Evolutionary conservation across 108 stramenopile species (phyloP).

Genomic region (Nitzschia palea): DNA sequence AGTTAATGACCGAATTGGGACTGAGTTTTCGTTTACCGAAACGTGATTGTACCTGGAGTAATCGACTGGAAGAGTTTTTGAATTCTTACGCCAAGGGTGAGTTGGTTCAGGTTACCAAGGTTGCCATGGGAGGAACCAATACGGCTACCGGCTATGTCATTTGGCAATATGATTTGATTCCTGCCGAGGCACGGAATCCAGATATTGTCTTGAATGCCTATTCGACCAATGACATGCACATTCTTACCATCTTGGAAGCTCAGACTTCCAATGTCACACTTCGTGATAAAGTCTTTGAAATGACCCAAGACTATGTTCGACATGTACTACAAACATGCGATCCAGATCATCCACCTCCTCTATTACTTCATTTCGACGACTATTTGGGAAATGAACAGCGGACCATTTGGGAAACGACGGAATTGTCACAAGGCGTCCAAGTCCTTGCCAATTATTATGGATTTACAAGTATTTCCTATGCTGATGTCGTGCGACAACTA

Average conservation of each 20-base stretch:
- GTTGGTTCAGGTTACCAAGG: conserved; percentile 51
- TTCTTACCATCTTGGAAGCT: conserved; percentile 52
- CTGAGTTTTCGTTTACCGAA: conserved; percentile 42
- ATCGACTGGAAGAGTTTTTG: conserved; percentile 47
- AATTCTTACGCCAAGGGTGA: conserved; percentile 25
- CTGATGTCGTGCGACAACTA: conserved; percentile 67
- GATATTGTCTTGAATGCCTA: conserved; percentile 83
- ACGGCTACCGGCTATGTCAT: conserved; percentile 63
- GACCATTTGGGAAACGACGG: conserved; percentile 53
- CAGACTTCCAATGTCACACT: conserved; percentile 50
- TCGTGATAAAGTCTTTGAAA: conserved; percentile 55
- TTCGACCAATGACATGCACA: conserved; percentile 83
- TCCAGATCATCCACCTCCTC: conserved; percentile 37
- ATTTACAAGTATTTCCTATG: conserved; percentile 65
- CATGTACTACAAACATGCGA: conserved; percentile 30
- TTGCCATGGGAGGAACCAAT: conserved; percentile 80
- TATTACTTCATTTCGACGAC: conserved; percentile 75
- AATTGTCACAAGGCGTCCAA: conserved; percentile 54
- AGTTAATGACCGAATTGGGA: conserved; percentile 41
- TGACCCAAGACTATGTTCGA: conserved; percentile 67
- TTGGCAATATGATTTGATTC: conserved; percentile 74
- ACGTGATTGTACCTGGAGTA: conserved; percentile 66
- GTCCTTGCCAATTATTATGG: conserved; percentile 75
- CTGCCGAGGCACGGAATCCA: conserved; percentile 54
- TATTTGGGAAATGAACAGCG: conserved; percentile 82